These are phyloP conservation scores for Knoxia roxburghii DNA, from an alignment of 257 asterid species.

Conservation along the genomic window DNA sequence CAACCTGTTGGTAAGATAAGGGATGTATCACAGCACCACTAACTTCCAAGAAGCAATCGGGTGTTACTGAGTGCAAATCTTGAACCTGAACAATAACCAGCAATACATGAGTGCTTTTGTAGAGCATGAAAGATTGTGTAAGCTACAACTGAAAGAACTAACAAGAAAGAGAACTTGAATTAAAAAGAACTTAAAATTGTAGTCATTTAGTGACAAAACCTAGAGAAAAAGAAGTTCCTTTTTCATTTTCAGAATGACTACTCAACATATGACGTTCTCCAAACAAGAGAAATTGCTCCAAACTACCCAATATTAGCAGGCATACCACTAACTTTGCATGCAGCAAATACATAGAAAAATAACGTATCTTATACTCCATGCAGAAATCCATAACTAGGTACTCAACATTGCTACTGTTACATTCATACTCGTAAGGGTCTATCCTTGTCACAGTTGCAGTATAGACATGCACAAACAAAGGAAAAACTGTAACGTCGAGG, in stretches of 20 bases:
- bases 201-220: background rate
- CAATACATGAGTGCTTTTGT: constrained; percentile 9
- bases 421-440: background rate
- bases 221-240: background rate
- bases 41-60: constrained; percentile 87
- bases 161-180: background rate
- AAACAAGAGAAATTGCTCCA: background rate
- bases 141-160: background rate
- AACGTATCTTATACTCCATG: background rate
- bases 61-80: constrained; percentile 90
- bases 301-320: background rate
- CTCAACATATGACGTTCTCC: background rate
- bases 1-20: constrained; percentile 98
- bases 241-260: background rate
- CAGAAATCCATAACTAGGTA: background rate
- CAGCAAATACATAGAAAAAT: background rate
- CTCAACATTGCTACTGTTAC: background rate
- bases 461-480: too few relatives aligned
- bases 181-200: background rate
- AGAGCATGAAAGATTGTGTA: constrained; percentile 7
- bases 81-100: constrained; percentile 65
- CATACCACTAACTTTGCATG: background rate
- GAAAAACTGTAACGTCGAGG: background rate
- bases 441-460: background rate
- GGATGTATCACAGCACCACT: constrained; percentile 99